A percentile compares a stretch with the other conserved stretches of the same genome.
phyloP scores from a whole-genome alignment of 2,329 filamentous ascomycete species.

The Fusarium tuaranense region DNA sequence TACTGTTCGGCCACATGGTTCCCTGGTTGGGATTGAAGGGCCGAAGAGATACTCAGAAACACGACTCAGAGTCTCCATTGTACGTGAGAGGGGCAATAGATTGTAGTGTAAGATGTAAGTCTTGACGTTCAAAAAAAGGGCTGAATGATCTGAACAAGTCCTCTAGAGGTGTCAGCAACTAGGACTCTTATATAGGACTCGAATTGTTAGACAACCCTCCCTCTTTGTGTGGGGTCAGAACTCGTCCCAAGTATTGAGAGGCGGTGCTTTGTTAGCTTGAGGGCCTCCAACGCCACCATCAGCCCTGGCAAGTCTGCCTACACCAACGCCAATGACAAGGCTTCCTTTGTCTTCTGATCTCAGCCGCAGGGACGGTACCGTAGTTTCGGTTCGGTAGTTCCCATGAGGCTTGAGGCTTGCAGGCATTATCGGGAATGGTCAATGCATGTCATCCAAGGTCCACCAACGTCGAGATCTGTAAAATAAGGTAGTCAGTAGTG shows the following conservation, averaged over 20 bases:
- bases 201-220: slow-evolving; percentile 3
- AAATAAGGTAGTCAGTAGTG: not conserved
- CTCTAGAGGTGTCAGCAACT: not conserved
- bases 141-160: not conserved
- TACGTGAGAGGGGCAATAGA: not conserved
- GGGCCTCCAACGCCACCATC: slow-evolving; percentile 35
- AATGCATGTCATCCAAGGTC: not conserved
- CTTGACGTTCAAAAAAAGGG: not conserved
- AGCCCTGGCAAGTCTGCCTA: slow-evolving; percentile 30
- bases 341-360: not conserved
- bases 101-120: not conserved
- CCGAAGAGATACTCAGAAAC: slow-evolving; percentile 39
- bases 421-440: not conserved
- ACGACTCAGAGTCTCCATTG: slow-evolving; percentile 31
- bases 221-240: slow-evolving; percentile 23
- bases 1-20: slow-evolving; percentile 36
- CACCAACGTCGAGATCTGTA: not conserved
- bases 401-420: slow-evolving; percentile 11
- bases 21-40: slow-evolving; percentile 14
- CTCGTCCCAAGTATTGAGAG: slow-evolving; percentile 1
- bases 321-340: slow-evolving; percentile 2
- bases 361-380: not conserved
- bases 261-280: slow-evolving; percentile 35
- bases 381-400: slow-evolving; percentile 6
- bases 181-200: slow-evolving; percentile 32